These are phyloP conservation scores for Decorospora gaudefroyi DNA, from an alignment of 2,329 filamentous ascomycete species.

Conservation along the genomic window DNA sequence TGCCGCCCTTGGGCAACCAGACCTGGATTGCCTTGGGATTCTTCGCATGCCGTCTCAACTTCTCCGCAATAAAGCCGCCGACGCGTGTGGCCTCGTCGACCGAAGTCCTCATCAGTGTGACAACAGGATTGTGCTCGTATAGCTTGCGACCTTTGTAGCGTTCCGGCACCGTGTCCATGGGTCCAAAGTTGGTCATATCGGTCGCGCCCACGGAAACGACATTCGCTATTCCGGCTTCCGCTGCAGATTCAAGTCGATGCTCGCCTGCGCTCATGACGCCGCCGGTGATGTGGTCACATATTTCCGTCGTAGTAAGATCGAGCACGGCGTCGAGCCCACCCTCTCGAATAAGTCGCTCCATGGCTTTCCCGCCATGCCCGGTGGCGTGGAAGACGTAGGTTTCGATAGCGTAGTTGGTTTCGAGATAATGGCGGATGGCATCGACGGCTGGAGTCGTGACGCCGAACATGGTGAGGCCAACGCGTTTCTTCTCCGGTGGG, in stretches of 20 bases:
- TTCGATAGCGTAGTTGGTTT: conserved; percentile 53
- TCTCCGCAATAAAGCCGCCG: conserved; percentile 60
- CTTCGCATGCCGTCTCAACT: conserved; percentile 53
- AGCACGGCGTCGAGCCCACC: conserved; percentile 66
- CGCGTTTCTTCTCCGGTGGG: conserved; percentile 48
- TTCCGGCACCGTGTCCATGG: conserved; percentile 59
- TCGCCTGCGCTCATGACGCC: conserved; percentile 66
- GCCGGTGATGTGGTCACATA: conserved; percentile 64
- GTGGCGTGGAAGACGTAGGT: conserved; percentile 72
- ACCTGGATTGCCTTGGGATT: conserved; percentile 56
- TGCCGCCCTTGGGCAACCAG: conserved; percentile 62
- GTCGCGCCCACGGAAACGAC: conserved; percentile 57
- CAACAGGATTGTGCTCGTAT: conserved; percentile 67
- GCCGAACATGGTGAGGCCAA: conserved; percentile 75
- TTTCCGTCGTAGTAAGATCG: conserved; percentile 73
- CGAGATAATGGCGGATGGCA: conserved; percentile 57
- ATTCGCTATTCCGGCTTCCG: conserved; percentile 61
- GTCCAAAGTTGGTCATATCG: conserved; percentile 64
- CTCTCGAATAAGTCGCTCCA: conserved; percentile 67
- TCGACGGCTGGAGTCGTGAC: conserved; percentile 71
- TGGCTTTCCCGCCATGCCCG: conserved; percentile 67
- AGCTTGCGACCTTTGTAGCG: conserved; percentile 58
- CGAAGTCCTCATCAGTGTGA: conserved; percentile 69
- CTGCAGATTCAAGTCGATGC: conserved; percentile 61
- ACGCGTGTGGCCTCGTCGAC: conserved; percentile 61